Evolutionary conservation across 352 stramenopile genomes (phyloP).

Genomic region (Paralagenidium karlingii): DNA sequence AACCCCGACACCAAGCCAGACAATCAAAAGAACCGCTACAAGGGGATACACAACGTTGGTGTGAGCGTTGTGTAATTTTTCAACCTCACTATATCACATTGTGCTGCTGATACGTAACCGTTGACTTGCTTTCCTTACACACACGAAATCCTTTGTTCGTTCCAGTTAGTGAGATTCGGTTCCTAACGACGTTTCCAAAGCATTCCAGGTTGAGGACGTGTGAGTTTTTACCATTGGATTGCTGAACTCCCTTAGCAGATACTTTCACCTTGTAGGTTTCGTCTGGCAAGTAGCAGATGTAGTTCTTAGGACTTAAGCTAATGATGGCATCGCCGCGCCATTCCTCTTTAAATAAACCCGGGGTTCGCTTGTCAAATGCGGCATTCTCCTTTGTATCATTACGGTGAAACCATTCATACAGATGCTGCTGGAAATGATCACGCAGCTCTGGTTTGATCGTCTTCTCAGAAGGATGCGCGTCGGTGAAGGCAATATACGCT

Average conservation of each 20-base stretch:
- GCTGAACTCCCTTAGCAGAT: neutral
- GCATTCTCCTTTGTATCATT: slow-evolving; percentile 1
- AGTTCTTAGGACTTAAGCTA: neutral
- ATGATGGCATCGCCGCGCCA: neutral
- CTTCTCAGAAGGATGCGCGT: neutral
- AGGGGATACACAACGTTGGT: too few relatives aligned
- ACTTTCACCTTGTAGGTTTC: neutral
- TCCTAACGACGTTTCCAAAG: slow-evolving; percentile 1
- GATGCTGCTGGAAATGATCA: neutral
- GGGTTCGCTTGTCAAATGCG: neutral
- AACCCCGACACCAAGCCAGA: too few relatives aligned
- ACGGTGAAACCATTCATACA: neutral
- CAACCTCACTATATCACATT: too few relatives aligned
- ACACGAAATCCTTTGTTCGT: neutral
- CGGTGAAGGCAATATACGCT: neutral
- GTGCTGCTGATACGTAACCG: neutral
- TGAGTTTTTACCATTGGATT: neutral
- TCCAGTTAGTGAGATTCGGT: neutral
- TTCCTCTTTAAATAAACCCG: slow-evolving; percentile 2
- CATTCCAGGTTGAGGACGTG: neutral
- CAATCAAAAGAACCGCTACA: too few relatives aligned
- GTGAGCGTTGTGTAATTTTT: too few relatives aligned
- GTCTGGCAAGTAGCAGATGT: neutral
- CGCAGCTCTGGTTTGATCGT: slow-evolving; percentile 1
- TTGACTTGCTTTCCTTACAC: neutral